phyloP scores from a whole-genome alignment of 1,284 basidiomycete species.

The Serendipita sp. region DNA sequence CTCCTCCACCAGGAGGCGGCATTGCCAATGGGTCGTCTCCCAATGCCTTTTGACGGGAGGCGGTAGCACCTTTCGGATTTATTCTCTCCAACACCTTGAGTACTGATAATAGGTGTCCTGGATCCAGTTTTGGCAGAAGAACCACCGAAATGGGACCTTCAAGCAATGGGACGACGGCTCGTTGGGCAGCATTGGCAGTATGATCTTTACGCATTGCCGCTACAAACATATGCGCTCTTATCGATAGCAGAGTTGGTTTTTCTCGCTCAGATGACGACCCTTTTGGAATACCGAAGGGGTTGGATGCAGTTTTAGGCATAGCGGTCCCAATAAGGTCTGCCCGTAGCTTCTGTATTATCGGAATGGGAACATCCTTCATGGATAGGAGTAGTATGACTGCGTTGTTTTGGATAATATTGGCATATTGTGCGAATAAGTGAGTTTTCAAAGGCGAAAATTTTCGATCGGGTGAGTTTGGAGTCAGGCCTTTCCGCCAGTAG shows the following conservation, averaged over 20 bases:
- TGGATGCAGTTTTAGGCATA: background rate
- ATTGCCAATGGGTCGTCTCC: conserved; percentile 43
- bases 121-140: conserved; percentile 50
- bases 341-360: background rate
- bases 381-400: background rate
- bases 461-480: background rate
- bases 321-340: background rate
- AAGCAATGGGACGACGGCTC: background rate
- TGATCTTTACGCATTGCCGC: background rate
- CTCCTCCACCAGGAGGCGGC: conserved; percentile 50
- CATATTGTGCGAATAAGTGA: background rate
- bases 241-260: background rate
- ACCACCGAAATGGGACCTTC: conserved; percentile 27
- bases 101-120: conserved; percentile 51
- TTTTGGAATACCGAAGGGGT: conserved; percentile 4
- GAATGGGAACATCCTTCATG: background rate
- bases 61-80: conserved; percentile 28
- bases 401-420: background rate
- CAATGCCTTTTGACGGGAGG: conserved; percentile 28
- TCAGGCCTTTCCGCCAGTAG: conserved; percentile 1
- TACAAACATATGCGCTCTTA: background rate
- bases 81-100: conserved; percentile 53
- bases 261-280: background rate
- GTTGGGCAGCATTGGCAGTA: background rate
- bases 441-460: conserved; percentile 3